These are phyloP conservation scores for Tylopilus rubrobrunneus DNA, from an alignment of 768 basidiomycete genomes.

Conservation along the genomic window DNA sequence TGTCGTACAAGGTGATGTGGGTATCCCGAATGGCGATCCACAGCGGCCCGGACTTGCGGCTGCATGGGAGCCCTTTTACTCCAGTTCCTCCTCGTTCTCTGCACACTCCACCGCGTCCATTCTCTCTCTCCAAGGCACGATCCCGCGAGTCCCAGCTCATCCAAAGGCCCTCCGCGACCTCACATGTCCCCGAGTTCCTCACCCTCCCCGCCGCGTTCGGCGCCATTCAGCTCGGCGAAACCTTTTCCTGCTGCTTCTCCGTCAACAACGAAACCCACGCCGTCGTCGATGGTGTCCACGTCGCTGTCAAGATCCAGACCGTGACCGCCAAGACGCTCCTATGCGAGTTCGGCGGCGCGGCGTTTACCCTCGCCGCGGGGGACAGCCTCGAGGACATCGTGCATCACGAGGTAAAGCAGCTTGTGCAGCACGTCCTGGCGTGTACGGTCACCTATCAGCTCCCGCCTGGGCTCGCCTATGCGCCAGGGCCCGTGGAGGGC, in stretches of 20 bases:
- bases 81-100: slow-evolving; percentile 76
- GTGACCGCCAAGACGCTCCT: slow-evolving; percentile 58
- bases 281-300: too few species aligned
- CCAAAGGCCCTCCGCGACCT: slow-evolving; percentile 85
- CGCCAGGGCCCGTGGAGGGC: slow-evolving; percentile 47
- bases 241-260: slow-evolving; percentile 77
- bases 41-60: slow-evolving; percentile 72
- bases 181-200: slow-evolving; percentile 74
- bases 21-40: slow-evolving; percentile 44
- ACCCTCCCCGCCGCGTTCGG: slow-evolving; percentile 83
- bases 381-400: slow-evolving; percentile 67
- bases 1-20: slow-evolving; percentile 85
- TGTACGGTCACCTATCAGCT: slow-evolving; percentile 83
- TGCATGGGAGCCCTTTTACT: slow-evolving; percentile 86
- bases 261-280: slow-evolving; percentile 62
- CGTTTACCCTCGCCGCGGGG: slow-evolving; percentile 45
- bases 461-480: slow-evolving; percentile 50
- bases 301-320: too few species aligned
- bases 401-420: slow-evolving; percentile 88
- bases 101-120: slow-evolving; percentile 77
- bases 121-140: slow-evolving; percentile 68
- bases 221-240: slow-evolving; percentile 84
- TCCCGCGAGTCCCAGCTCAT: slow-evolving; percentile 66
- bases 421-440: slow-evolving; percentile 86
- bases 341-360: slow-evolving; percentile 59